These are phyloP conservation scores for Talaromyces atroroseus DNA, from an alignment of 2,329 filamentous ascomycete species.

Conservation along the genomic window DNA sequence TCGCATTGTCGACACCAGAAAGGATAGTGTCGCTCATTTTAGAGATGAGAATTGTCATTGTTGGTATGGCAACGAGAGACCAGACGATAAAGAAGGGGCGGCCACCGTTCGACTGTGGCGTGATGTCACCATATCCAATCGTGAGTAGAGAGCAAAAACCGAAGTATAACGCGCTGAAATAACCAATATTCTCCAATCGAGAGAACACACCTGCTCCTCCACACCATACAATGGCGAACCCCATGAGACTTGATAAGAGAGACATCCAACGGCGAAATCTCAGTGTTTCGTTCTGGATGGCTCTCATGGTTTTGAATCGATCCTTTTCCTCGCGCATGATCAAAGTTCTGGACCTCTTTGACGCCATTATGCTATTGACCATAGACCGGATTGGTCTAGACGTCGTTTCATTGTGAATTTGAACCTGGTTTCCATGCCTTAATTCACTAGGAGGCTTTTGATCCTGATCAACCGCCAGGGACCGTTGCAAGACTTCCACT, in stretches of 20 bases:
- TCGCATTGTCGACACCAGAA: slow-evolving; percentile 57
- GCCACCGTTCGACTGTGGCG: slow-evolving; percentile 70
- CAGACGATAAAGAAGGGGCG: slow-evolving; percentile 91
- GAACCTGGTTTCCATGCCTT: background rate
- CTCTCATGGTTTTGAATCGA: slow-evolving; percentile 75
- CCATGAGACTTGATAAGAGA: slow-evolving; percentile 60
- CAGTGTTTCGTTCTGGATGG: slow-evolving; percentile 63
- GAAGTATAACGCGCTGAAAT: slow-evolving; percentile 81
- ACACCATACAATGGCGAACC: slow-evolving; percentile 73
- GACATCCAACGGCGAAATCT: slow-evolving; percentile 68
- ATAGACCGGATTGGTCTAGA: slow-evolving; percentile 19
- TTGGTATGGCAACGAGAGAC: slow-evolving; percentile 78
- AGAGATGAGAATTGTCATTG: slow-evolving; percentile 79
- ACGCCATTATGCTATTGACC: slow-evolving; percentile 19
- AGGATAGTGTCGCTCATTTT: slow-evolving; percentile 83
- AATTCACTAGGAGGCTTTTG: slow-evolving; percentile 11
- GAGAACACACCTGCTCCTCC: slow-evolving; percentile 73
- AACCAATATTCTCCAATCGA: slow-evolving; percentile 53
- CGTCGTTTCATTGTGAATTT: background rate
- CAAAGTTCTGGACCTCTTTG: slow-evolving; percentile 42
- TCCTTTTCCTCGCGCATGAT: slow-evolving; percentile 60
- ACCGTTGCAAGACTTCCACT: slow-evolving; percentile 49
- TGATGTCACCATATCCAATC: slow-evolving; percentile 79
- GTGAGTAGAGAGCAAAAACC: slow-evolving; percentile 77
- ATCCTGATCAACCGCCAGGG: slow-evolving; percentile 38